Percentiles rank a stretch among this genome's conserved stretches.
These are phyloP conservation scores for Apostasia ramifera DNA, from an alignment of 106 monocot species.

Conservation along the genomic window DNA sequence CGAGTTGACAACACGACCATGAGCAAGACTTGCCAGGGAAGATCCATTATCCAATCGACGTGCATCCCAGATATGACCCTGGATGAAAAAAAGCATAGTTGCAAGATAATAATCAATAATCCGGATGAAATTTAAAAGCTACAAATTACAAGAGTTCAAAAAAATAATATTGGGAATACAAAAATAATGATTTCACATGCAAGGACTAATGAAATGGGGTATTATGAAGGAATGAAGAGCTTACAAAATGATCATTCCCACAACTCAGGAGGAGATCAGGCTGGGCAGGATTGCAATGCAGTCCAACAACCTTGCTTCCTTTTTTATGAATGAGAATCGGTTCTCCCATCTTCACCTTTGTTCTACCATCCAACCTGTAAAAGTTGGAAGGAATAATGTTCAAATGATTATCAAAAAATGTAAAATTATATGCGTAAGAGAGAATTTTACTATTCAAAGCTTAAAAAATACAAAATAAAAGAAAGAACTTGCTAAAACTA, in stretches of 20 bases:
- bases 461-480: not conserved
- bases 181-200: not conserved
- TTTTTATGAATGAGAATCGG: constrained; percentile 75
- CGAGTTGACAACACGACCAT: constrained; percentile 81
- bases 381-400: not conserved
- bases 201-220: no score
- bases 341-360: constrained; percentile 33
- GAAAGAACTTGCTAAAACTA: not conserved
- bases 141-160: not conserved
- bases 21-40: constrained; percentile 57
- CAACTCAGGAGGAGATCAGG: constrained; percentile 86
- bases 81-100: not conserved
- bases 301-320: constrained; percentile 80
- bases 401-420: no score
- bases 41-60: constrained; percentile 48
- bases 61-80: constrained; percentile 93
- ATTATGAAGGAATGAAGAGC: constrained; percentile 15
- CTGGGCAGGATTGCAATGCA: constrained; percentile 83
- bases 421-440: no score
- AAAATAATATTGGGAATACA: not conserved
- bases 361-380: constrained; percentile 59
- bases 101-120: not conserved
- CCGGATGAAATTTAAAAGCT: not conserved
- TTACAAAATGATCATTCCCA: constrained; percentile 98
- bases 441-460: no score